Conservation (phyloP, 257 asterid genomes). For the Solanum bukasovii region DNA sequence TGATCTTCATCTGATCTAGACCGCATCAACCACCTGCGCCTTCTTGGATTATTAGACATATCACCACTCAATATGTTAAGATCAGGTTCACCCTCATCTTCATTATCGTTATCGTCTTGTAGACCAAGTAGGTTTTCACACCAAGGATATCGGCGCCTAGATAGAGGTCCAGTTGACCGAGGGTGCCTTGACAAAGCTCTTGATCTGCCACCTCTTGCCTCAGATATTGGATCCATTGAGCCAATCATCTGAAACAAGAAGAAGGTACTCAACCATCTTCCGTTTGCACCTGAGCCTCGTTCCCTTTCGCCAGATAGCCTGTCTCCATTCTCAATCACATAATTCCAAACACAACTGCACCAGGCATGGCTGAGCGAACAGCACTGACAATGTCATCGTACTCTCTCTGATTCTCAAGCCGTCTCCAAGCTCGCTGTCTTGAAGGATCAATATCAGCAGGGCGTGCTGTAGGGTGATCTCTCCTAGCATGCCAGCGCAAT, state of each 20-base stretch:
- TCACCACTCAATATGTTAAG: constrained; percentile 25
- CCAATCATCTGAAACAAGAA: constrained; percentile 83
- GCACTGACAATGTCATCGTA: constrained; percentile 76
- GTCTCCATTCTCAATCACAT: constrained; percentile 62
- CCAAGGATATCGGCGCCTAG: constrained; percentile 72
- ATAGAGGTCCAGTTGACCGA: constrained; percentile 32
- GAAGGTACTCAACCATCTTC: constrained; percentile 60
- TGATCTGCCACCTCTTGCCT: constrained; percentile 52
- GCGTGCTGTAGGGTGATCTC: constrained; percentile 68
- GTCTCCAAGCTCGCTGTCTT: constrained; percentile 72
- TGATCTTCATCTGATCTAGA: constrained; percentile 32
- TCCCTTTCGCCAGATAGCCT: constrained; percentile 31
- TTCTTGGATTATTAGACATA: constrained; percentile 21
- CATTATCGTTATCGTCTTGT: constrained; percentile 23
- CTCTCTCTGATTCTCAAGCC: constrained; percentile 67
- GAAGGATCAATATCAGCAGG: constrained; percentile 83
- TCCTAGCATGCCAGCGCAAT: constrained; percentile 74
- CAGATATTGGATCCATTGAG: constrained; percentile 47
- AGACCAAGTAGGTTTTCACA: constrained; percentile 66
- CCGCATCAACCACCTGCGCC: constrained; percentile 54
- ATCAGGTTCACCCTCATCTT: constrained; percentile 10
- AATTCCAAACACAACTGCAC: constrained; percentile 74
- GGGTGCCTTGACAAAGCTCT: constrained; percentile 56
- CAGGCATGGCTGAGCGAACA: constrained; percentile 73
- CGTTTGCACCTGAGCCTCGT: constrained; percentile 30